phyloP scores from a whole-genome alignment of 2,329 filamentous ascomycete species.

The Didymosphaeria variabile region DNA sequence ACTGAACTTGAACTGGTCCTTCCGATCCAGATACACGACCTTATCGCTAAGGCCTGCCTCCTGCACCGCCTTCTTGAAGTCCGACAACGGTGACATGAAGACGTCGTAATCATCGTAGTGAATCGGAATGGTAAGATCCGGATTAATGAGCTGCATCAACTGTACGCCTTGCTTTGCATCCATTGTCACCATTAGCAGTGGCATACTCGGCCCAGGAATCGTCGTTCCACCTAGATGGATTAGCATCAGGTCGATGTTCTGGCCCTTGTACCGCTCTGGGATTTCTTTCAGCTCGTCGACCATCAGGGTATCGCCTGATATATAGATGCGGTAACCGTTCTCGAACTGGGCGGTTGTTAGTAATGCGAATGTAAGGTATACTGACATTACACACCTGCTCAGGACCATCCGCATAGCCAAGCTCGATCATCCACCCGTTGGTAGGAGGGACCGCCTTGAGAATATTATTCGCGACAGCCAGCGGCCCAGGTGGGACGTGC shows the following conservation, averaged over 20 bases:
- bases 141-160: slow-evolving; percentile 67
- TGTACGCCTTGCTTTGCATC: slow-evolving; percentile 70
- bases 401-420: slow-evolving; percentile 56
- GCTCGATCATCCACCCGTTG: slow-evolving; percentile 73
- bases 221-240: slow-evolving; percentile 73
- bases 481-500: slow-evolving; percentile 62
- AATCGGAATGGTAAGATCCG: slow-evolving; percentile 67
- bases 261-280: slow-evolving; percentile 61
- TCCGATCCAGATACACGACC: slow-evolving; percentile 69
- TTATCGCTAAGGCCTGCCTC: slow-evolving; percentile 60
- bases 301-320: slow-evolving; percentile 71
- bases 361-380: neutral
- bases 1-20: slow-evolving; percentile 65
- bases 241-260: slow-evolving; percentile 72
- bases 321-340: slow-evolving; percentile 68
- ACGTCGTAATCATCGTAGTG: slow-evolving; percentile 62
- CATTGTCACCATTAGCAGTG: slow-evolving; percentile 74
- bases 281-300: slow-evolving; percentile 70
- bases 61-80: slow-evolving; percentile 67
- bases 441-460: slow-evolving; percentile 68
- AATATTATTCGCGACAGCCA: slow-evolving; percentile 58
- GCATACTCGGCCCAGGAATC: slow-evolving; percentile 66
- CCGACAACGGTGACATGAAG: slow-evolving; percentile 66
- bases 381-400: neutral
- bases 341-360: slow-evolving; percentile 44